A percentile compares a stretch with the other conserved stretches of the same genome.
Evolutionary conservation across 495 filamentous ascomycete genomes (phyloP).

Genomic region (Penicillium lagena): DNA sequence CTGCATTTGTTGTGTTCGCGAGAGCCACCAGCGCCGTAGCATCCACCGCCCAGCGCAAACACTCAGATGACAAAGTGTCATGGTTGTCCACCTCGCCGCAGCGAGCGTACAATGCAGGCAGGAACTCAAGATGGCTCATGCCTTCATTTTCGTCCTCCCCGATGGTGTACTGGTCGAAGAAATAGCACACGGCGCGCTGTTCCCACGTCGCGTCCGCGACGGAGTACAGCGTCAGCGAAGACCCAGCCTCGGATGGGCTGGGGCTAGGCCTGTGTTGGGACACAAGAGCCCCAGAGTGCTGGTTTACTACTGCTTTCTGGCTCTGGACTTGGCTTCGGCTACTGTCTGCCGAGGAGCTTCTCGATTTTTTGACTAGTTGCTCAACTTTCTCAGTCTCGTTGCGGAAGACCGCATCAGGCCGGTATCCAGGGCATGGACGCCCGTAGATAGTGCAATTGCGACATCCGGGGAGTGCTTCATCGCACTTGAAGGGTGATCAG

Average conservation of each 20-base stretch:
- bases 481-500: constrained; percentile 21
- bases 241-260: too few relatives aligned
- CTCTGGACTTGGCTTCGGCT: not conserved
- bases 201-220: constrained; percentile 32
- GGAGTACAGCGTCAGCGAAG: constrained; percentile 11
- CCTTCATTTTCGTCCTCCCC: constrained; percentile 13
- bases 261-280: too few relatives aligned
- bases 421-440: constrained; percentile 37
- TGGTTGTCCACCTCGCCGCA: constrained; percentile 15
- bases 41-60: constrained; percentile 34
- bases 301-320: not conserved
- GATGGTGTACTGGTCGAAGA: constrained; percentile 38
- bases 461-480: constrained; percentile 36
- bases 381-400: constrained; percentile 32
- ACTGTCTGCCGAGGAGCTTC: constrained; percentile 1
- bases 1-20: constrained; percentile 24
- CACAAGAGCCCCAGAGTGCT: too few relatives aligned
- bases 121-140: constrained; percentile 27
- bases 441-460: constrained; percentile 37
- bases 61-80: constrained; percentile 14
- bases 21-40: constrained; percentile 33
- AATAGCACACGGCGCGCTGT: constrained; percentile 36
- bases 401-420: constrained; percentile 32
- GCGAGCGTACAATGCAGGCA: constrained; percentile 28
- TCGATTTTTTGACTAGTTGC: constrained; percentile 17